Base-by-base conservation (phyloP, 805 yeast genomes). In the Yamadazyma insecticola region DNA sequence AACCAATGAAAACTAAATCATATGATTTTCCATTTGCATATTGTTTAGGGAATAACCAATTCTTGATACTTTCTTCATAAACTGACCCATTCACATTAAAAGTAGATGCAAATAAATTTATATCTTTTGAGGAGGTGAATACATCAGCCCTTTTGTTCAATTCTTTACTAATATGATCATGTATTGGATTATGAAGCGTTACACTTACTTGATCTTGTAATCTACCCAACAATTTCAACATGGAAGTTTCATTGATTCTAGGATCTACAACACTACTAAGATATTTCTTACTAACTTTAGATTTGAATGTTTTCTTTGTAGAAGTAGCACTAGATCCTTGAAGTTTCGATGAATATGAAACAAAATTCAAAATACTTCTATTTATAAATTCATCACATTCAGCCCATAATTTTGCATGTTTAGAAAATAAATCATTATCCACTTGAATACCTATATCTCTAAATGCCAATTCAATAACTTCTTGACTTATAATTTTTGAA, bases 1-100 rank as follows among this genome's bases (percentile, higher is more conserved):
- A 63, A 2, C 96, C 97, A 40, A 92, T 67, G 1, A 81, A 81
- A 13, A 85, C 78, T 2, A 89, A 53, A 47, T 90, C 96, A 22
- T 83, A 75, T 50, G 48, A n/a, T 53, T 53, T 4, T 6, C 24
- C 96, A 18, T 82, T 74, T 7, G n/a, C 11, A 3, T 26, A 55
- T 46, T 9, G 51, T 17, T 28, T 33, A 0, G 80, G 78, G 37
- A 64, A 74, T 3, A 75, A 25, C 69, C 77, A 70, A 5, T 52
- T 46, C 5, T 47, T 44, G 6, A 74, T 48, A 39, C 61, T 63
- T 1, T 66, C 74, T 9, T 67, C 66, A 33, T 50, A 57, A 21
- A 56, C 42, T n/a, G 59, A 55, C 0, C 76, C 80, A 51, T 74
- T 74, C 20, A 74, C 76, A 40, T 75, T 75, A 47, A 70, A 74